Base-by-base conservation (phyloP, 2,329 filamentous ascomycete genomes). In the Aspergillus vadensis region DNA sequence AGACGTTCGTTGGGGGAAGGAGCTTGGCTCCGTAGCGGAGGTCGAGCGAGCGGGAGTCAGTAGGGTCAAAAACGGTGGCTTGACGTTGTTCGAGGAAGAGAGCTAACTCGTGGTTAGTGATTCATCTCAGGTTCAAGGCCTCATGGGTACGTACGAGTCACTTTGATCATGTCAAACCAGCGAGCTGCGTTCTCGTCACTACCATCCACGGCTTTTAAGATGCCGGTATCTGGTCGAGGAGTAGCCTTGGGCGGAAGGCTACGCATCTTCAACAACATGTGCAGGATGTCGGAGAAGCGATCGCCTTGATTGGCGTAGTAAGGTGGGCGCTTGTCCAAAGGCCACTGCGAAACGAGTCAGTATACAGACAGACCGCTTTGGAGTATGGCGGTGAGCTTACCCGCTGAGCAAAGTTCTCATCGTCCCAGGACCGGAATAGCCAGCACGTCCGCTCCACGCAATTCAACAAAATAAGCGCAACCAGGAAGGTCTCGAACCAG, bases 371-470 rank as follows among this genome's bases (percentile, higher is more conserved):
- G 39, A 36, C 32, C 36, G 21, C 10, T 21, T 53, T 17, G 39
- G 4, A 36, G 23, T 14, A 23, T 21, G 5, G 41, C 7, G 41
- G 41, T 44, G 41, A 17, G 70, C 74, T 69, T 69, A 77, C 75
- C 19, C 72, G 72, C 56, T 72, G 69, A 21, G 68, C 58, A 62
- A 75, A 76, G 39, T 68, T 68, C 49, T 77, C 74, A 49, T 76
- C 73, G 38, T 84, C 81, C 82, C 82, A 85, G 1, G 76, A 80
- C 32, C 78, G 80, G 72, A 85, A 87, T 3, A 86, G 74, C 78
- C 83, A 85, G 68, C 83, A 83, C 73, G 85, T 85, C 57, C 85
- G 79, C 72, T 87, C 85, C 14, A 86, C 82, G 63, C 83, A 86
- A 60, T 82, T 84, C 23, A 88, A 74, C 0, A 87, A 75, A 15